A percentile compares a stretch with the other conserved stretches of the same genome.
phyloP scores from a whole-genome alignment of 352 stramenopile genomes.

The Aphanomyces euteiches region DNA sequence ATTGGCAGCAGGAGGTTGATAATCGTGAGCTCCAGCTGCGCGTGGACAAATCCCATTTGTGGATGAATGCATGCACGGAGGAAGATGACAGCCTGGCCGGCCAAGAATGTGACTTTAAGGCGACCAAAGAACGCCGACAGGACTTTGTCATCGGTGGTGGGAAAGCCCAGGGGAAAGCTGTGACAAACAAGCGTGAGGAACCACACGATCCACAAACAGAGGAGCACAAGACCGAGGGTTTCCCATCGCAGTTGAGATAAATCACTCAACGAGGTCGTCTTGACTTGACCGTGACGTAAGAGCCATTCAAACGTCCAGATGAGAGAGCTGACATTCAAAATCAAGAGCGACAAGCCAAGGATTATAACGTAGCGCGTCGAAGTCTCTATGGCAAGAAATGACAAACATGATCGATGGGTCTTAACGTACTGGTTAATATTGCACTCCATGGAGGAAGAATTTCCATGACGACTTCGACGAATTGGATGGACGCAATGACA shows the following conservation, averaged over 20 bases:
- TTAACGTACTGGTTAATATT: slow-evolving; percentile 15
- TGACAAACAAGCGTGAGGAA: slow-evolving; percentile 53
- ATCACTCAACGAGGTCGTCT: slow-evolving; percentile 64
- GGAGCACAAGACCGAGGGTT: slow-evolving; percentile 72
- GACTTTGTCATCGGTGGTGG: slow-evolving; percentile 6
- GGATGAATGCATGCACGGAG: slow-evolving; percentile 70
- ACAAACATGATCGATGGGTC: not conserved
- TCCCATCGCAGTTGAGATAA: slow-evolving; percentile 70
- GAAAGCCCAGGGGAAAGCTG: slow-evolving; percentile 21
- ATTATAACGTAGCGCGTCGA: slow-evolving; percentile 49
- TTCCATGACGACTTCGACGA: slow-evolving; percentile 80
- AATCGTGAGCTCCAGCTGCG: slow-evolving; percentile 83
- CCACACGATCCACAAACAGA: slow-evolving; percentile 77
- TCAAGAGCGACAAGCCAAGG: slow-evolving; percentile 51
- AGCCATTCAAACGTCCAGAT: slow-evolving; percentile 79
- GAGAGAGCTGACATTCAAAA: slow-evolving; percentile 55
- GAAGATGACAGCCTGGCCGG: slow-evolving; percentile 78
- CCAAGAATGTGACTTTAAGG: slow-evolving; percentile 77
- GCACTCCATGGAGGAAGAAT: slow-evolving; percentile 62
- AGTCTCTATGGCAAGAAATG: not conserved
- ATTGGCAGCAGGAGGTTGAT: slow-evolving; percentile 83
- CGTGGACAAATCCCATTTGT: slow-evolving; percentile 82
- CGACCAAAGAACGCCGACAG: slow-evolving; percentile 41
- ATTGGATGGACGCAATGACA: slow-evolving; percentile 77
- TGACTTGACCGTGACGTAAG: slow-evolving; percentile 60